These are phyloP conservation scores for Rhynchospora tenuis DNA, from an alignment of 176 grass and related monocot genomes.

Conservation along the genomic window DNA sequence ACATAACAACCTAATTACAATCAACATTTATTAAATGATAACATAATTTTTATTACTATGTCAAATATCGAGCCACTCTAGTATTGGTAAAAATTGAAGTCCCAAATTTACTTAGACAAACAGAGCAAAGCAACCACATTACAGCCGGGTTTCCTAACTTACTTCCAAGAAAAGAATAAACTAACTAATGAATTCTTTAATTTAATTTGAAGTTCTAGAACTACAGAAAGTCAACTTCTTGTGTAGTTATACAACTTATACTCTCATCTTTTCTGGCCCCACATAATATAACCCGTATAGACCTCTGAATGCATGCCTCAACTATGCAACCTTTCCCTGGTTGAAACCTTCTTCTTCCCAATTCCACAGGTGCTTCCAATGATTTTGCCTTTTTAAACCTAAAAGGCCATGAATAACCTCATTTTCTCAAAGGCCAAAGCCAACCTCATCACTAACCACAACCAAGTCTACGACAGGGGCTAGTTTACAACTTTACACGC, in stretches of 20 bases:
- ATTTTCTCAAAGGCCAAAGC: conserved; percentile 4
- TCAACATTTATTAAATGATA: too few relatives aligned
- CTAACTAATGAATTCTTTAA: neutral
- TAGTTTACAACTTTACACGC: neutral
- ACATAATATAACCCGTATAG: neutral
- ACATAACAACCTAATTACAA: too few relatives aligned
- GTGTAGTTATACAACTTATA: neutral
- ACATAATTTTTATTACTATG: too few relatives aligned
- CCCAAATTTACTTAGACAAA: too few relatives aligned
- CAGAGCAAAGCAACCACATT: neutral
- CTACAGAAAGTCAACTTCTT: neutral
- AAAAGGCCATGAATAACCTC: conserved; percentile 21
- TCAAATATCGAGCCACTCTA: too few relatives aligned
- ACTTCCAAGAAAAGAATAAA: neutral
- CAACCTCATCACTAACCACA: conserved; percentile 1
- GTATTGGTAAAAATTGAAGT: too few relatives aligned
- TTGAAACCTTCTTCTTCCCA: neutral
- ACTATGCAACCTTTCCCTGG: neutral
- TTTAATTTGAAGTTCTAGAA: neutral
- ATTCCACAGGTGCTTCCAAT: neutral
- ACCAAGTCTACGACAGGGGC: conserved; percentile 10
- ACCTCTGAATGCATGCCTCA: neutral
- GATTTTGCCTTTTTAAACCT: conserved; percentile 2
- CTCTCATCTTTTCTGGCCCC: neutral
- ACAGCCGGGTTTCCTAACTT: neutral